Evolutionary conservation across 2,329 filamentous ascomycete genomes (phyloP).

Genomic region (Aspergillus carbonarius): DNA sequence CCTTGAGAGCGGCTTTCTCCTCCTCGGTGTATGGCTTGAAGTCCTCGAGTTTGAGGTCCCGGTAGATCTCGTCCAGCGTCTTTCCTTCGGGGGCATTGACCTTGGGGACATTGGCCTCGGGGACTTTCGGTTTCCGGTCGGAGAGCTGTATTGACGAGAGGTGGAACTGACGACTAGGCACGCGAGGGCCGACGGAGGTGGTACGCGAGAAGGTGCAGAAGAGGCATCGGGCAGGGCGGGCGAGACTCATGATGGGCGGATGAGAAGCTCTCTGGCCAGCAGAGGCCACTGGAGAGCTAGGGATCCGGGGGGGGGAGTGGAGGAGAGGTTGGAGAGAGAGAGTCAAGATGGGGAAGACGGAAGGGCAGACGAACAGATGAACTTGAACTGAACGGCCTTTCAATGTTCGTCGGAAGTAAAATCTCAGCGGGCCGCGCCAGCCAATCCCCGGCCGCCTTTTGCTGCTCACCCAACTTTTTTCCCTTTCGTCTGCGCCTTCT

Average conservation of each 20-base stretch:
- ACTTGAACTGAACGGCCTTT: no score
- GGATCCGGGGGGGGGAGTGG: constrained; percentile 3
- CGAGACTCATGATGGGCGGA: constrained; percentile 47
- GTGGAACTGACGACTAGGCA: constrained; percentile 52
- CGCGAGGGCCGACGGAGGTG: constrained; percentile 37
- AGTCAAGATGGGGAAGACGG: constrained; percentile 11
- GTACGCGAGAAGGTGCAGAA: constrained; percentile 50
- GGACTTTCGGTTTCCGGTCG: constrained; percentile 41
- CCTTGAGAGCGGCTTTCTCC: constrained; percentile 61
- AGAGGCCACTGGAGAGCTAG: constrained; percentile 23
- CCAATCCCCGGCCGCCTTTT: constrained; percentile 26
- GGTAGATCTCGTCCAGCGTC: constrained; percentile 20
- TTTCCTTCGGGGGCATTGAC: constrained; percentile 13
- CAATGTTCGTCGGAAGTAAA: constrained; percentile 12
- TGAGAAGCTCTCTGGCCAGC: constrained; percentile 30
- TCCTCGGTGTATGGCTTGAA: constrained; percentile 63
- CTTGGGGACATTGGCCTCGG: neutral
- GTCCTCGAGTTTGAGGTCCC: constrained; percentile 27
- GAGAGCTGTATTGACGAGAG: constrained; percentile 40
- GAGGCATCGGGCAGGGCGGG: constrained; percentile 51
- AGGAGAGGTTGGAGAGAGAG: neutral
- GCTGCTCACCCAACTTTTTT: constrained; percentile 10
- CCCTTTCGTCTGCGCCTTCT: neutral
- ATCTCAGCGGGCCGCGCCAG: constrained; percentile 25
- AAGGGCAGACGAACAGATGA: neutral